Base-by-base conservation (phyloP, 2,329 filamentous ascomycete genomes). In the Aureobasidium lini region DNA sequence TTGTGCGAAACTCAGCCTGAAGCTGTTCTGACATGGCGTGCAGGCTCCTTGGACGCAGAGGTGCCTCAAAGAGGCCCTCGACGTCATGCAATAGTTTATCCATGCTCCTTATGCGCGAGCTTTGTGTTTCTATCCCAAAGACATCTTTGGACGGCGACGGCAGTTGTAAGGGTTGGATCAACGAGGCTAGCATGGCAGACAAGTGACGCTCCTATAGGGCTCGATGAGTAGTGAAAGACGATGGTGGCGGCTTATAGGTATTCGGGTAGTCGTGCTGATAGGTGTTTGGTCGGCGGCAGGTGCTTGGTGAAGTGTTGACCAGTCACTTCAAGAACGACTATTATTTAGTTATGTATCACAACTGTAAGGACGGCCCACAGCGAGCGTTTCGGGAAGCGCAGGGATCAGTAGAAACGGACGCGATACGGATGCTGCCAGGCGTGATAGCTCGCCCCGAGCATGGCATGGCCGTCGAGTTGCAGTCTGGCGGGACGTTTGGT, bases 1-100 rank as follows among this genome's bases (percentile, higher is more conserved):
- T 80, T 53, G 78, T 74, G 54, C 73, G 72, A 65, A 84, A 84
- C 64, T 85, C 81, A 28, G 73, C 71, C 61, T 77, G 74, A 62
- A 80, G 67, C 60, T 70, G 67, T 48, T 64, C 64, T 40, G 78
- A 80, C 67, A 79, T 77, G 31, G 68, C 68, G 59, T 77, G 68
- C 61, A 79, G 67, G 48, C 71, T 71, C 36, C 69, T 66, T 15
- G 72, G 64, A 16, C 75, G 70, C 40, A 79, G 68, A 15, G 76
- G 73, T 57, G 72, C 71, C 66, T 78, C 75, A 60, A 80, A 73
- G 43, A 73, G 69, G 47, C 66, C 65, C 66, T 73, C 71, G 44
- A 76, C 69, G 63, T 79, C 77, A 44, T 66, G 68, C 62, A 77
- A 63, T 62, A 79, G 73, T 62, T 76, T 75, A 64, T 79, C 77